phyloP scores from a whole-genome alignment of 257 asterid genomes.

The Forsythia suspensa region DNA sequence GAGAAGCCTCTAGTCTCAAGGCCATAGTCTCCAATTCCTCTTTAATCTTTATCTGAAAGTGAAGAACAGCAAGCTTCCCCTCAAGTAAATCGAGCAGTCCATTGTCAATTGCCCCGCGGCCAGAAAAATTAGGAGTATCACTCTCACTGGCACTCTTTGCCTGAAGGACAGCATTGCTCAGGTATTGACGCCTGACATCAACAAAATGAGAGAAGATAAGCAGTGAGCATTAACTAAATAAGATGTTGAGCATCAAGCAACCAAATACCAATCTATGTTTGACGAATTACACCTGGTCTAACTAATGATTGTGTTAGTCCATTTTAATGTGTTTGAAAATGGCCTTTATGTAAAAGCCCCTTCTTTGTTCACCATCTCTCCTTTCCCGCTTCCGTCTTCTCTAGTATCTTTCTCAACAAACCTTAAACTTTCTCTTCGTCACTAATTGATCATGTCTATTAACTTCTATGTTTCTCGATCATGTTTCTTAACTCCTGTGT shows the following conservation, averaged over 20 bases:
- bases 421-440: background rate
- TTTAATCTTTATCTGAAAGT: slow-evolving; percentile 89
- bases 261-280: background rate
- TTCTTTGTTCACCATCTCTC: background rate
- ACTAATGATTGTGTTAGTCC: background rate
- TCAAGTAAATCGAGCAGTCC: slow-evolving; percentile 96
- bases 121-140: slow-evolving; percentile 48
- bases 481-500: background rate
- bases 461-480: background rate
- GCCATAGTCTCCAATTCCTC: slow-evolving; percentile 76
- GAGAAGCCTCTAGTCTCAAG: slow-evolving; percentile 59
- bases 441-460: background rate
- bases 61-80: slow-evolving; percentile 96
- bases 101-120: slow-evolving; percentile 61
- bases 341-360: background rate
- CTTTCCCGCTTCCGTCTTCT: background rate
- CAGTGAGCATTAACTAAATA: slow-evolving; percentile 17
- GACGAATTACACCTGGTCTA: background rate
- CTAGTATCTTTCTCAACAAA: background rate
- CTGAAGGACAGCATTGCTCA: slow-evolving; percentile 97
- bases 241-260: background rate
- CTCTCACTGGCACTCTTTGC: slow-evolving; percentile 84
- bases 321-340: background rate
- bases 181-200: slow-evolving; percentile 85
- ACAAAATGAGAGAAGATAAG: slow-evolving; percentile 29